Evolutionary conservation across 331 rosid species (phyloP).

Genomic region (Phaseolus coccineus): DNA sequence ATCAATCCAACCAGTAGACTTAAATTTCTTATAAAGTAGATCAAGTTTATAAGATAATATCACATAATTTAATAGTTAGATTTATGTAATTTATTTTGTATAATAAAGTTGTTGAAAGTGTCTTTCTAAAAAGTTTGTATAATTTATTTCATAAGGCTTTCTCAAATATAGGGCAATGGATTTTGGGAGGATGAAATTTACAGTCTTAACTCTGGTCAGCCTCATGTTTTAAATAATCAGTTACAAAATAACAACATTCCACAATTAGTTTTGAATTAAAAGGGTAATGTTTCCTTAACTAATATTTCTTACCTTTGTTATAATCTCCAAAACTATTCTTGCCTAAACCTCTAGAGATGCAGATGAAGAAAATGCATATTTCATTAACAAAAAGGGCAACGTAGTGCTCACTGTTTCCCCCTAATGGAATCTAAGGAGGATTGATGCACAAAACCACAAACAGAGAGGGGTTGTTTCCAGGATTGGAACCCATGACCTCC

Average conservation of each 20-base stretch:
- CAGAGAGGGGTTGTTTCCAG: not conserved
- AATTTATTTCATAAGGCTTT: not conserved
- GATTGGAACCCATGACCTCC: not conserved
- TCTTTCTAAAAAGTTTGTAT: not conserved
- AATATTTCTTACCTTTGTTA: not conserved
- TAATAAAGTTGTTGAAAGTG: not conserved
- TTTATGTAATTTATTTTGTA: not conserved
- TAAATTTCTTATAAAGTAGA: not conserved
- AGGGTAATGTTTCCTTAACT: not conserved
- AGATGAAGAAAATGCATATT: not conserved
- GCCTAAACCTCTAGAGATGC: conserved; percentile 9
- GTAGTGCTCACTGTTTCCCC: not conserved
- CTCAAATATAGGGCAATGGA: not conserved
- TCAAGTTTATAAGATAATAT: not conserved
- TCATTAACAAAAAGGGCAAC: not conserved
- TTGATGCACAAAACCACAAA: not conserved
- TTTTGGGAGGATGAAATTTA: not conserved
- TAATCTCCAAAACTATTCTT: not conserved
- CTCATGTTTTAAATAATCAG: conserved; percentile 2
- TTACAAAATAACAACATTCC: conserved; percentile 10
- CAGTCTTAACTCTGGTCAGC: not conserved
- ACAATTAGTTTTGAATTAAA: conserved; percentile 6
- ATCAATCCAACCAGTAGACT: not conserved
- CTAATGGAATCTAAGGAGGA: not conserved
- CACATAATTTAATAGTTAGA: not conserved